These are phyloP conservation scores for Peronospora tabacina DNA, from an alignment of 352 stramenopile species.

Conservation along the genomic window DNA sequence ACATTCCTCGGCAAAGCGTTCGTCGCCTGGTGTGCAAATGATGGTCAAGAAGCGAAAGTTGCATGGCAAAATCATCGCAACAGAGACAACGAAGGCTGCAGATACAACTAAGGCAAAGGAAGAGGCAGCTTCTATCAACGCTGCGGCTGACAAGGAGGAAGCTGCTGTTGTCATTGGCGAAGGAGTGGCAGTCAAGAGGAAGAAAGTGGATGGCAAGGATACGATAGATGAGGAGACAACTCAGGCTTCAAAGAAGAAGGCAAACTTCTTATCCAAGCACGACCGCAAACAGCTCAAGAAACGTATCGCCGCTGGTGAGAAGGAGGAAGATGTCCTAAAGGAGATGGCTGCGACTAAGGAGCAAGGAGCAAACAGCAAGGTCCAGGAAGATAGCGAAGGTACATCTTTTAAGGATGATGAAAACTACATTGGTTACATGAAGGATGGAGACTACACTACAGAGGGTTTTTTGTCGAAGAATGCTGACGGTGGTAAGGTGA, in stretches of 20 bases:
- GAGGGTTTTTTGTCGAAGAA: conserved; percentile 69
- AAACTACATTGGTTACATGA: conserved; percentile 84
- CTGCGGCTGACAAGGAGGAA: conserved; percentile 29
- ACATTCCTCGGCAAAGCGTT: conserved; percentile 74
- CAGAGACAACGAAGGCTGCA: conserved; percentile 42
- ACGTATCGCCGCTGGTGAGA: conserved; percentile 59
- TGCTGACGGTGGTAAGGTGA: conserved; percentile 68
- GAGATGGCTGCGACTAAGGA: conserved; percentile 47
- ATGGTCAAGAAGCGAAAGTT: conserved; percentile 85
- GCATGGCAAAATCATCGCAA: conserved; percentile 81
- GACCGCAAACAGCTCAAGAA: conserved; percentile 94
- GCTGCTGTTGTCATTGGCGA: conserved; percentile 10
- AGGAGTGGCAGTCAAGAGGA: conserved; percentile 6
- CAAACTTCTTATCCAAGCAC: conserved; percentile 89
- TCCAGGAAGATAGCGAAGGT: conserved; percentile 24
- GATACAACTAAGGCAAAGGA: conserved; percentile 39
- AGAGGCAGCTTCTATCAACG: conserved; percentile 25
- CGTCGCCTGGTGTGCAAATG: conserved; percentile 63
- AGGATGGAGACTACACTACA: conserved; percentile 65
- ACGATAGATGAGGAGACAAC: conserved; percentile 6
- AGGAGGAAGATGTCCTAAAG: conserved; percentile 68
- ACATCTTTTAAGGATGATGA: conserved; percentile 69
- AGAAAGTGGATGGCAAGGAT: conserved; percentile 3
- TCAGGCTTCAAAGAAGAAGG: conserved; percentile 40
- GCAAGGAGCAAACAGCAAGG: conserved; percentile 13